Base-by-base conservation (phyloP, 2,329 filamentous ascomycete species). In the Aspergillus quadricinctus region DNA sequence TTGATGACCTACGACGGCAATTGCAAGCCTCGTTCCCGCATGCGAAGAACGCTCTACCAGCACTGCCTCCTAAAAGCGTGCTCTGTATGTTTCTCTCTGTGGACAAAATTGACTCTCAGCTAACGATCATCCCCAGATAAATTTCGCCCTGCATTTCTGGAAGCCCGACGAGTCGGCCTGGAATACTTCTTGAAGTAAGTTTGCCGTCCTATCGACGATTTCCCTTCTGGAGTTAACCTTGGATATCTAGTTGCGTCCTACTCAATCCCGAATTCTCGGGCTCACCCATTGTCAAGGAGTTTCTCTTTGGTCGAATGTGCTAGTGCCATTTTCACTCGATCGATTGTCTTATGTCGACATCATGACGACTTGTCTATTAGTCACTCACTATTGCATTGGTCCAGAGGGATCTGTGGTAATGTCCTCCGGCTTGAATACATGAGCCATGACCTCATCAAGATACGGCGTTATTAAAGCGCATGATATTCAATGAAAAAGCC, bases 241-340 rank as follows among this genome's bases (percentile, higher is more conserved):
- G 57, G 54, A 61, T 57, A 61, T 58, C 8, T 69, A 96, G 91
- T 70, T 97, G 92, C 76, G 87, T 97, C 59, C 77, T 97, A 62
- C 77, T 97, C 29, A 97, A 97, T 72, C 93, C 93, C 0, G 92
- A 97, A 72, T 97, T 97, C 69, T 90, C 92, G 35, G 89, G 89
- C 10, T 94, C 90, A n/a, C 90, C 92, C 0, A 85, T 96, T 1
- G 80, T 96, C 46, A 96, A 94, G 70, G 91, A 96, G 56, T 97
- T 97, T 70, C 80, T 97, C 51, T 94, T 96, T 71, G 69, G 70
- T 23, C 65, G 70, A 29, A 63, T 69, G 41, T 71, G 64, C 43
- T 72, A 61, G 56, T 27, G 9, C 19, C 40, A 27, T 37, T 17
- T 37, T 14, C 31, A 7, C 5, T 37, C 31, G 5, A 37, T 17